Evolutionary conservation across 2,329 filamentous ascomycete genomes (phyloP).

Genomic region (Fusarium xylarioides): DNA sequence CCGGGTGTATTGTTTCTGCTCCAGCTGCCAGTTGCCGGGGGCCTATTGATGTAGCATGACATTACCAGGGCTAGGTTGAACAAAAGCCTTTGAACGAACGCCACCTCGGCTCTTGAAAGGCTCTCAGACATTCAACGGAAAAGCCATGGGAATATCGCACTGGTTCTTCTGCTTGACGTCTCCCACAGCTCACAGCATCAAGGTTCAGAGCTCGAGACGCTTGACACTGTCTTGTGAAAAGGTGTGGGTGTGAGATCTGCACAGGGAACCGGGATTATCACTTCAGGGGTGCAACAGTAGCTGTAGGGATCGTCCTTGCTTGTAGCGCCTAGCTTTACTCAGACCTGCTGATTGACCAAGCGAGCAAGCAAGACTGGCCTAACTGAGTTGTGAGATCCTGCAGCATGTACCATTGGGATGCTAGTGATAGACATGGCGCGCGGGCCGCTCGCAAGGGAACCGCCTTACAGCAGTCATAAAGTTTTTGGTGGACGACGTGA

Average conservation of each 20-base stretch:
- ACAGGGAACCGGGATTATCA: slow-evolving; percentile 38
- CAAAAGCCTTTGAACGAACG: slow-evolving; percentile 37
- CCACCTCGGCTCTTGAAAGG: slow-evolving; percentile 43
- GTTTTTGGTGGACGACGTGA: slow-evolving; percentile 15
- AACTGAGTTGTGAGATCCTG: slow-evolving; percentile 27
- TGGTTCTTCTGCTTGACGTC: slow-evolving; percentile 30
- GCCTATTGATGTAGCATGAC: slow-evolving; percentile 31
- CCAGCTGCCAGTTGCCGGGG: slow-evolving; percentile 32
- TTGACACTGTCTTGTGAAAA: slow-evolving; percentile 10
- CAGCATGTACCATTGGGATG: slow-evolving; percentile 27
- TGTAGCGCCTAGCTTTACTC: slow-evolving; percentile 29
- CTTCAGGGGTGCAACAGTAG: slow-evolving; percentile 34
- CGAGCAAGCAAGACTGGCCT: slow-evolving; percentile 14
- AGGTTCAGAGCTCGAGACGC: neutral
- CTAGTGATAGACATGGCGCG: slow-evolving; percentile 32
- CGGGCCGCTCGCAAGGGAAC: slow-evolving; percentile 34
- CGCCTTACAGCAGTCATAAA: slow-evolving; percentile 28
- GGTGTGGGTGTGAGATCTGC: slow-evolving; percentile 41
- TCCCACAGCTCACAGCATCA: slow-evolving; percentile 6
- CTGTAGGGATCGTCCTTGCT: slow-evolving; percentile 38
- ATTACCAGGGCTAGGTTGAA: slow-evolving; percentile 38
- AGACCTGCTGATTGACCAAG: slow-evolving; percentile 22
- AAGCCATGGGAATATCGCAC: slow-evolving; percentile 31
- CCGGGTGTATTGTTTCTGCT: slow-evolving; percentile 6
- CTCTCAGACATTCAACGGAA: slow-evolving; percentile 23